Evolutionary conservation across 352 stramenopile genomes (phyloP).

Genomic region (Globisporangium canariense): DNA sequence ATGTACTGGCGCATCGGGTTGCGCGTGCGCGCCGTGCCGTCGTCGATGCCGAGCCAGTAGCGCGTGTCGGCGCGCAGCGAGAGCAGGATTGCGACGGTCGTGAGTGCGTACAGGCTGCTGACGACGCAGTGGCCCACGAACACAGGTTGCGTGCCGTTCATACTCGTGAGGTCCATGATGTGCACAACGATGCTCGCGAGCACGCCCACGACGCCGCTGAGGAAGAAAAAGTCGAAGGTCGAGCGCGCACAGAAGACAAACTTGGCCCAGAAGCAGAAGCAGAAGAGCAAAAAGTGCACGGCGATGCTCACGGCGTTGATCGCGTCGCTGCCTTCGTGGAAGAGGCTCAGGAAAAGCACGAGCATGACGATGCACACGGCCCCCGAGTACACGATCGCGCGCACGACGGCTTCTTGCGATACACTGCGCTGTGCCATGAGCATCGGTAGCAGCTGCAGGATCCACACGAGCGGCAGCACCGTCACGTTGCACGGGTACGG

Average conservation of each 20-base stretch:
- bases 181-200: slow-evolving; percentile 46
- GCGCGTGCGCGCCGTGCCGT: slow-evolving; percentile 36
- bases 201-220: slow-evolving; percentile 46
- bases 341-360: slow-evolving; percentile 59
- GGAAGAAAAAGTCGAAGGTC: slow-evolving; percentile 85
- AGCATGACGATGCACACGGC: slow-evolving; percentile 51
- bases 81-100: slow-evolving; percentile 67
- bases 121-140: slow-evolving; percentile 53
- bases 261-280: slow-evolving; percentile 81
- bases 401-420: slow-evolving; percentile 66
- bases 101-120: slow-evolving; percentile 49
- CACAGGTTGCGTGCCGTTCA: slow-evolving; percentile 21
- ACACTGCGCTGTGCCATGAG: slow-evolving; percentile 85
- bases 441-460: slow-evolving; percentile 75
- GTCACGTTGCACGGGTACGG: slow-evolving; percentile 57
- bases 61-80: slow-evolving; percentile 76
- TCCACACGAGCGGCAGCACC: slow-evolving; percentile 63
- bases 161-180: slow-evolving; percentile 37
- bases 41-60: slow-evolving; percentile 83
- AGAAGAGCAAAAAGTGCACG: slow-evolving; percentile 50
- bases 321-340: slow-evolving; percentile 38
- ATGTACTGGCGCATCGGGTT: slow-evolving; percentile 76
- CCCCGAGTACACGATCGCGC: slow-evolving; percentile 70
- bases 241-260: slow-evolving; percentile 69
- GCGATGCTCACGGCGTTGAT: slow-evolving; percentile 51